phyloP scores from a whole-genome alignment of 257 asterid species.

The Rhazya stricta region DNA sequence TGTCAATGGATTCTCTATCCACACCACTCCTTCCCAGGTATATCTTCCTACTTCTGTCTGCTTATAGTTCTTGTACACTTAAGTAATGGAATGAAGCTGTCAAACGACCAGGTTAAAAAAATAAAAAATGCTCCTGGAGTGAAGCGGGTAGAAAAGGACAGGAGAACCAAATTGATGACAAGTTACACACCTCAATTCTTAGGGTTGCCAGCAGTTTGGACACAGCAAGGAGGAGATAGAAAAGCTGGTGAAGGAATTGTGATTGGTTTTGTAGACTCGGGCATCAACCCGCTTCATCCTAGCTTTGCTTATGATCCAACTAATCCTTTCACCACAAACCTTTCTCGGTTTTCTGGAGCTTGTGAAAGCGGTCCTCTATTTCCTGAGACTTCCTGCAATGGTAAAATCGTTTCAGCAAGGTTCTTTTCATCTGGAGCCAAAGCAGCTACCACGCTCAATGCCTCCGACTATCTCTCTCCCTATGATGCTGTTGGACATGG shows the following conservation, averaged over 20 bases:
- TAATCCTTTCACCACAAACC: conserved; percentile 34
- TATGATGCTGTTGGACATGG: conserved; percentile 91
- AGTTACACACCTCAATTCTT: conserved; percentile 65
- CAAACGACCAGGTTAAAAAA: conserved; percentile 37
- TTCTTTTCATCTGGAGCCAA: conserved; percentile 67
- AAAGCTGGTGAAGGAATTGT: conserved; percentile 84
- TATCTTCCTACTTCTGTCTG: neutral
- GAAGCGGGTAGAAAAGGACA: conserved; percentile 66
- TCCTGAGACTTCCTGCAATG: conserved; percentile 62
- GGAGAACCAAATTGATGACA: conserved; percentile 63
- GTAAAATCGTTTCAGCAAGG: conserved; percentile 77
- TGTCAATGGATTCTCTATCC: conserved; percentile 76
- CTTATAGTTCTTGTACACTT: neutral
- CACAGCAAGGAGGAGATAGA: conserved; percentile 51
- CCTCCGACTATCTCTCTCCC: conserved; percentile 60
- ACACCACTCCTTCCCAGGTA: conserved; percentile 70
- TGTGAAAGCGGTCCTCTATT: conserved; percentile 76
- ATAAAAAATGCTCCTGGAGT: conserved; percentile 44
- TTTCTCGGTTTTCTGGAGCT: conserved; percentile 52
- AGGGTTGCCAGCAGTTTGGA: conserved; percentile 61
- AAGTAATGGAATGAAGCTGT: neutral
- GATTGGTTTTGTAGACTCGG: conserved; percentile 80
- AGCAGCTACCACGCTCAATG: conserved; percentile 51
- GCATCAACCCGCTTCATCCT: conserved; percentile 67
- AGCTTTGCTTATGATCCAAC: conserved; percentile 67